phyloP scores from a whole-genome alignment of 495 filamentous ascomycete genomes.

The Rostrohypoxylon terebratum region DNA sequence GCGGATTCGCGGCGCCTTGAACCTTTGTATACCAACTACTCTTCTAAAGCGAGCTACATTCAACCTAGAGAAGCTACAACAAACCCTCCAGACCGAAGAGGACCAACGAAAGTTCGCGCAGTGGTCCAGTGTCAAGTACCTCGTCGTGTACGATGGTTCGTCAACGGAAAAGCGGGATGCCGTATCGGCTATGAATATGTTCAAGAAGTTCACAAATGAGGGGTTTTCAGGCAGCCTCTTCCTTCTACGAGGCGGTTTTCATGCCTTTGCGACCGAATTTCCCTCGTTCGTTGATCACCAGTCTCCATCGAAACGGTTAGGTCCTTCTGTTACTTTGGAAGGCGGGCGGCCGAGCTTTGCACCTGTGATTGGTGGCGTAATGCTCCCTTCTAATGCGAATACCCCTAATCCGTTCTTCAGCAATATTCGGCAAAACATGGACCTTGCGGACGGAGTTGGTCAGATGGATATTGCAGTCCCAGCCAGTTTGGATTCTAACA shows the following conservation, averaged over 20 bases:
- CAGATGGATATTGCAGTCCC: constrained; percentile 85
- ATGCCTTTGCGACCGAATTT: constrained; percentile 60
- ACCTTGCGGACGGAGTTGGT: constrained; percentile 91
- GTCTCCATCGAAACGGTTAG: constrained; percentile 52
- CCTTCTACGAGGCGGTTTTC: constrained; percentile 74
- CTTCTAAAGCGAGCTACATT: constrained; percentile 91
- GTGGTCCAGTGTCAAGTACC: constrained; percentile 78
- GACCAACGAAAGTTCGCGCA: constrained; percentile 79
- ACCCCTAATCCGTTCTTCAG: constrained; percentile 90
- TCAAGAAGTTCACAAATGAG: constrained; percentile 91
- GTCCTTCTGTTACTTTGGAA: constrained; percentile 55
- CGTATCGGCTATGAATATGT: constrained; percentile 77
- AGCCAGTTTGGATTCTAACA: constrained; percentile 61
- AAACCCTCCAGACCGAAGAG: constrained; percentile 81
- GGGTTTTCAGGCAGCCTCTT: constrained; percentile 79
- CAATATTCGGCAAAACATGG: constrained; percentile 97
- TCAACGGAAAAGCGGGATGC: constrained; percentile 85
- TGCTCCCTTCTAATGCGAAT: constrained; percentile 74
- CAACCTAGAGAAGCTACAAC: constrained; percentile 87
- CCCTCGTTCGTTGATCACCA: constrained; percentile 62
- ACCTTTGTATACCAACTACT: constrained; percentile 95
- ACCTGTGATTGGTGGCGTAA: constrained; percentile 87
- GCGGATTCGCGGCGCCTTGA: constrained; percentile 81
- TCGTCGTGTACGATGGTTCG: constrained; percentile 87
- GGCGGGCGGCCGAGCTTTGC: constrained; percentile 64